Conservation (phyloP, 2,329 filamentous ascomycete species). For the Fusarium zealandicum region DNA sequence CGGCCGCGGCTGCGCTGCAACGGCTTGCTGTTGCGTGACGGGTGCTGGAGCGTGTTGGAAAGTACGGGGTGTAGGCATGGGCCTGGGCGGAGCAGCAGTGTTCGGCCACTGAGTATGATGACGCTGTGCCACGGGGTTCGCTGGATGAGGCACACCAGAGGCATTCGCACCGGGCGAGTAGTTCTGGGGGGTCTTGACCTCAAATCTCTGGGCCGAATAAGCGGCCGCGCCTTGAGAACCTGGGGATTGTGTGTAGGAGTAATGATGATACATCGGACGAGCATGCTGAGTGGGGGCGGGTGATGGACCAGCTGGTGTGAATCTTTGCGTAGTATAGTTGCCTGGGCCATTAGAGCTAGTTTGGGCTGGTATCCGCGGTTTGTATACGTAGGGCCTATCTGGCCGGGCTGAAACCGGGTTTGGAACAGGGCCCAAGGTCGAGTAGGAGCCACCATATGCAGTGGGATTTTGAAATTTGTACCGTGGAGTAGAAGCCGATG, state of each 20-base stretch:
- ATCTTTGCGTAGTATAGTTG: conserved; percentile 39
- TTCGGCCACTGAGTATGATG: conserved; percentile 24
- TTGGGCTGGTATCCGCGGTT: conserved; percentile 52
- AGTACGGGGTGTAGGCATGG: conserved; percentile 1
- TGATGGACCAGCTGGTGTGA: conserved; percentile 24
- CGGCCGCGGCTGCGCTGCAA: conserved; percentile 17
- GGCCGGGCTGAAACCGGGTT: conserved; percentile 19
- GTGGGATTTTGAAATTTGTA: conserved; percentile 39
- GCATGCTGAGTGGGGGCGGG: conserved; percentile 14
- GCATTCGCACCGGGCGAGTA: conserved; percentile 16
- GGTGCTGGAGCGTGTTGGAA: conserved; percentile 7
- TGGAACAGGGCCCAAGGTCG: neutral
- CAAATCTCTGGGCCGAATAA: conserved; percentile 38
- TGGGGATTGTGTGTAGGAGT: conserved; percentile 15
- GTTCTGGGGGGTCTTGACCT: conserved; percentile 25
- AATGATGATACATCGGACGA: conserved; percentile 20
- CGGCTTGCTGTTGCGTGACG: conserved; percentile 16
- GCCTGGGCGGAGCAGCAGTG: neutral
- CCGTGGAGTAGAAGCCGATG: conserved; percentile 34
- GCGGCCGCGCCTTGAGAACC: conserved; percentile 16
- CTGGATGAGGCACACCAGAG: neutral
- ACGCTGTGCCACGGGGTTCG: conserved; percentile 2
- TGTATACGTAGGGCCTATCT: conserved; percentile 62
- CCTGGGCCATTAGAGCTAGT: conserved; percentile 31
- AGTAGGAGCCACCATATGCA: conserved; percentile 16